Conservation (phyloP, 2,329 filamentous ascomycete genomes). For the Paramyrothecium roridum region DNA sequence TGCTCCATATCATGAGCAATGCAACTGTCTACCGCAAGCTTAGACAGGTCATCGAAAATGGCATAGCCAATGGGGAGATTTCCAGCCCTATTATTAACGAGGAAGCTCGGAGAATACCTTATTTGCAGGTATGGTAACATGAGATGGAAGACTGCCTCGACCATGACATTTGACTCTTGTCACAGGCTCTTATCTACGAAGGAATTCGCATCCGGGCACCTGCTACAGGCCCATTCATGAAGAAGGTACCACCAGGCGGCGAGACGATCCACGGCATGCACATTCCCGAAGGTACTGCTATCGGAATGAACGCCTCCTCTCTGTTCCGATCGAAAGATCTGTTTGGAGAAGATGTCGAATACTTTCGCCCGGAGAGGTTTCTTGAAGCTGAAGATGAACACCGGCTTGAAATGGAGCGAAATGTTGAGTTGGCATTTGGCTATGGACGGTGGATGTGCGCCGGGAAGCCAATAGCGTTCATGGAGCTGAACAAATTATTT, state of each 20-base stretch:
- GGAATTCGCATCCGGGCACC: background rate
- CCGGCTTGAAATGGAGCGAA: constrained; percentile 1
- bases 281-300: background rate
- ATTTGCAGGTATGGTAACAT: constrained; percentile 25
- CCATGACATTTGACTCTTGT: too few relatives aligned
- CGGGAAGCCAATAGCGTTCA: background rate
- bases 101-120: constrained; percentile 34
- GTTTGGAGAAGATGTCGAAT: background rate
- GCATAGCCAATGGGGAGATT: constrained; percentile 2
- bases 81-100: constrained; percentile 19
- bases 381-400: background rate
- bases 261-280: background rate
- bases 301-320: background rate
- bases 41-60: constrained; percentile 21
- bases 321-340: background rate
- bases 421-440: background rate
- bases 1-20: constrained; percentile 51
- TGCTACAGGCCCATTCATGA: background rate
- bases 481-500: constrained; percentile 1
- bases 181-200: background rate
- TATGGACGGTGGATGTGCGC: constrained; percentile 2
- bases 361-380: constrained; percentile 2
- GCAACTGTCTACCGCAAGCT: constrained; percentile 43
- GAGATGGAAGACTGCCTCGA: too few relatives aligned
- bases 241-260: background rate